A percentile compares a stretch with the other conserved stretches of the same genome.
These are phyloP conservation scores for Tylopilus orsonianus DNA, from an alignment of 1,284 basidiomycete species.

Conservation along the genomic window DNA sequence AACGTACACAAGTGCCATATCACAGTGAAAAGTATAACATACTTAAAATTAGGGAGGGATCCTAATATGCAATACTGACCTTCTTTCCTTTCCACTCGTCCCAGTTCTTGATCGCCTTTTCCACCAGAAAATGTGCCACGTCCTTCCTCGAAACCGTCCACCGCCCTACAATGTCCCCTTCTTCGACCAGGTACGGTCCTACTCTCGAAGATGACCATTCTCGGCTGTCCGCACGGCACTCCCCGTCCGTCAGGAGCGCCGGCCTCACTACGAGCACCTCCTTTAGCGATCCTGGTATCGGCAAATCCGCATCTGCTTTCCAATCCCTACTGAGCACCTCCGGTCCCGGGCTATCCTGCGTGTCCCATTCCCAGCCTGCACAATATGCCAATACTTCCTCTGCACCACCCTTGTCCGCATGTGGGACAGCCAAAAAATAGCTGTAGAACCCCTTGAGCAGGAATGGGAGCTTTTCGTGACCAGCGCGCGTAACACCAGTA, in stretches of 20 bases:
- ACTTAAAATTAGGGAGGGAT: background rate
- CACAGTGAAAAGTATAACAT: background rate
- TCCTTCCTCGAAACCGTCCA: constrained; percentile 65
- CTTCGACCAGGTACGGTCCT: constrained; percentile 38
- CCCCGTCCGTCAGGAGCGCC: constrained; percentile 55
- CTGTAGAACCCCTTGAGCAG: constrained; percentile 48
- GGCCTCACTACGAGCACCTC: constrained; percentile 54
- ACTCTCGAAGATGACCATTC: constrained; percentile 1
- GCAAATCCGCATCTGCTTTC: constrained; percentile 36
- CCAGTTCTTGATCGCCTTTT: constrained; percentile 50
- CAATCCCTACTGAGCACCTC: constrained; percentile 45
- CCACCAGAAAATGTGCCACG: constrained; percentile 63
- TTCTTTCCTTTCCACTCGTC: constrained; percentile 49
- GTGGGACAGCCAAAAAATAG: constrained; percentile 40
- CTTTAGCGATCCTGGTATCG: constrained; percentile 42
- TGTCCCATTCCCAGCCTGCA: constrained; percentile 47
- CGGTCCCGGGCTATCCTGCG: constrained; percentile 33
- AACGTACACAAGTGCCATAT: background rate
- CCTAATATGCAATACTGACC: constrained; percentile 42
- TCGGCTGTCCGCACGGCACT: constrained; percentile 39
- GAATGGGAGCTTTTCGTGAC: constrained; percentile 48
- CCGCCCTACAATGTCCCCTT: constrained; percentile 36
- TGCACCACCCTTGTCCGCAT: constrained; percentile 56
- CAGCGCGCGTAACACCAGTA: constrained; percentile 46
- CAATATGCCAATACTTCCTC: constrained; percentile 50